Evolutionary conservation across 2,329 filamentous ascomycete genomes (phyloP), one percentile per base, ranked within the genome.

Genomic region (Botrytis fragariae): DNA sequence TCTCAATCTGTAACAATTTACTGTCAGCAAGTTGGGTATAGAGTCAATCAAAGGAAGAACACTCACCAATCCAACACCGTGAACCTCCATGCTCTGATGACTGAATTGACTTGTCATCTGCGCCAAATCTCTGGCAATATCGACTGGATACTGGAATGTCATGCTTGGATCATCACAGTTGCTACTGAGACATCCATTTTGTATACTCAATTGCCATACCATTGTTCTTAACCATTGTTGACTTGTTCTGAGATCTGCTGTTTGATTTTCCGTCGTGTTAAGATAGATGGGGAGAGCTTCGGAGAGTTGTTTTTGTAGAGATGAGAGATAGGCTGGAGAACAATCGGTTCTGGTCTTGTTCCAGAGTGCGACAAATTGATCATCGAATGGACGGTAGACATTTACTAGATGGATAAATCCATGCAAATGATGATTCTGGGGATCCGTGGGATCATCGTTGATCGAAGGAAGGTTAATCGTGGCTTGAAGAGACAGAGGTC

Each of bases 31-130:
- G 72, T 76, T 73, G 79, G 73, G 25, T 32, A 12, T 25, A 70
- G 14, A 9, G 16, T 67, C 44, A 4, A 25, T 45, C 39, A 20
- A 18, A 57, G 60, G 25, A 71, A 44, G 39, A 32, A 61, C 37
- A 84, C 89, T 81, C 83, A 93, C 92, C 82, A 97, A 81, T 39
- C 92, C 92, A 57, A 93, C 87, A 29, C 91, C 92, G 76, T 95
- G 86, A 4, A 95, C 85, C 76, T 95, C 93, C 84, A 94, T 91
- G 61, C 90, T 90, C 76, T 91, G 87, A 51, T 89, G 89, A 0
- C 91, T 91, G 78, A 96, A 92, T 71, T 92, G 89, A 25, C 90
- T 89, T 7, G 92, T 90, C 82, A 95, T 89, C 22, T 87, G 86
- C 35, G 87, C 83, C 39, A 93, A 77, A 73, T 93, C 90, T 63